These are phyloP conservation scores for Chenopodium formosanum DNA, from an alignment of 148 eudicot genomes.

Conservation along the genomic window DNA sequence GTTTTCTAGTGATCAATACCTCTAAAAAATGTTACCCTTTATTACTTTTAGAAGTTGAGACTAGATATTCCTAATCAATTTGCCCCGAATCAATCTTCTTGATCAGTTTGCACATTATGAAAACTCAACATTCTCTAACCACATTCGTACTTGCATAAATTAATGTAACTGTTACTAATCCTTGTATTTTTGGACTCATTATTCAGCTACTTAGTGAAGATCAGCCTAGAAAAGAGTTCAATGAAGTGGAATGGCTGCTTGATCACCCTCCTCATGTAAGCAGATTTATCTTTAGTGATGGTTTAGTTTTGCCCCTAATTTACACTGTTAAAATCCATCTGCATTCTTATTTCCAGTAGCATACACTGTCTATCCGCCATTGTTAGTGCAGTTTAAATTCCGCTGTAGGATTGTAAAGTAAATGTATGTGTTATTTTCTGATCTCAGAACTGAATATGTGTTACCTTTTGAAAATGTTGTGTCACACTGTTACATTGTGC, in stretches of 20 bases:
- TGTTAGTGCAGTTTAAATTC: background rate
- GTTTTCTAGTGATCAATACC: background rate
- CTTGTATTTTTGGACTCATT: background rate
- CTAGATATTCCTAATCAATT: background rate
- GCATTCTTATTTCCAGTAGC: background rate
- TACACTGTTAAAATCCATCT: background rate
- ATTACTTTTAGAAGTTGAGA: background rate
- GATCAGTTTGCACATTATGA: background rate
- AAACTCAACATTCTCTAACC: background rate
- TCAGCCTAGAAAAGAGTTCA: slow-evolving; percentile 60
- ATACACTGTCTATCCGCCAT: background rate
- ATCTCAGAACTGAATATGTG: background rate
- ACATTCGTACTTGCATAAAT: background rate
- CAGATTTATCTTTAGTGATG: background rate
- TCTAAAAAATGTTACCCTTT: background rate
- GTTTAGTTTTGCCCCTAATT: background rate
- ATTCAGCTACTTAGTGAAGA: slow-evolving; percentile 49
- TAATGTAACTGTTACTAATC: background rate
- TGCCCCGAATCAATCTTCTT: background rate
- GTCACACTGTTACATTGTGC: background rate
- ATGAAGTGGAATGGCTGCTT: slow-evolving; percentile 72
- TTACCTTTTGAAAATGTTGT: background rate
- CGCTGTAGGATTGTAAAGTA: no score
- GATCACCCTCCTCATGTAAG: slow-evolving; percentile 74
- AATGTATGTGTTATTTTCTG: background rate